phyloP scores from a whole-genome alignment of 768 basidiomycete species.

The Hypsizygus marmoreus region DNA sequence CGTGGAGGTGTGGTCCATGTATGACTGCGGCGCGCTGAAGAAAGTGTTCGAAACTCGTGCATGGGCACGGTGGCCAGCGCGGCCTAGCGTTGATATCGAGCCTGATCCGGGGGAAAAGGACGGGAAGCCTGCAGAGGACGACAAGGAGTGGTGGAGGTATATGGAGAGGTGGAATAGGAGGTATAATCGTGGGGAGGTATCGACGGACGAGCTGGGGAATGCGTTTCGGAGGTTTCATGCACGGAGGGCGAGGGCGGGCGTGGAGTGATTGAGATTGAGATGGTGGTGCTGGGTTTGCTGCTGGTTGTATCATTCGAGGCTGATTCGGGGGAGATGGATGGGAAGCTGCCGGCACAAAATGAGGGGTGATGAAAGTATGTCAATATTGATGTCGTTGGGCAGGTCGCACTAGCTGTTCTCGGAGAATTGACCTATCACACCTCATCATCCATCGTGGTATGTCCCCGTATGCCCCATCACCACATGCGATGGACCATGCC shows the following conservation, averaged over 20 bases:
- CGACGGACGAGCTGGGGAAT: slow-evolving; percentile 19
- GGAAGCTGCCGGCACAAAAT: no score
- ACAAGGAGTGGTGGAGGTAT: slow-evolving; percentile 24
- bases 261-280: no score
- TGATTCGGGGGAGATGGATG: no score
- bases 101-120: slow-evolving; percentile 27
- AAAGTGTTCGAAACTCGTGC: slow-evolving; percentile 12
- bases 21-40: slow-evolving; percentile 11
- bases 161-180: slow-evolving; percentile 28
- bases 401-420: slow-evolving; percentile 90
- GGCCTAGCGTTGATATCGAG: slow-evolving; percentile 22
- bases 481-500: slow-evolving; percentile 1
- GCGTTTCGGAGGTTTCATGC: no score
- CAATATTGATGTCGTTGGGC: slow-evolving; percentile 88
- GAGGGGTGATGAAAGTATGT: no score
- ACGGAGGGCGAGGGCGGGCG: no score
- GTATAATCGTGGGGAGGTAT: slow-evolving; percentile 25
- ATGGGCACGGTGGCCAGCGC: slow-evolving; percentile 24
- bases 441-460: slow-evolving; percentile 97
- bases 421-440: slow-evolving; percentile 93
- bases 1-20: slow-evolving; percentile 13
- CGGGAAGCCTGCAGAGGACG: slow-evolving; percentile 7
- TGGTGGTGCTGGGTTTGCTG: no score
- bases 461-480: slow-evolving; percentile 24
- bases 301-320: no score